Evolutionary conservation across 768 basidiomycete species (phyloP), one percentile per base, ranked within the genome.

Genomic region (Termitomyces heimii): DNA sequence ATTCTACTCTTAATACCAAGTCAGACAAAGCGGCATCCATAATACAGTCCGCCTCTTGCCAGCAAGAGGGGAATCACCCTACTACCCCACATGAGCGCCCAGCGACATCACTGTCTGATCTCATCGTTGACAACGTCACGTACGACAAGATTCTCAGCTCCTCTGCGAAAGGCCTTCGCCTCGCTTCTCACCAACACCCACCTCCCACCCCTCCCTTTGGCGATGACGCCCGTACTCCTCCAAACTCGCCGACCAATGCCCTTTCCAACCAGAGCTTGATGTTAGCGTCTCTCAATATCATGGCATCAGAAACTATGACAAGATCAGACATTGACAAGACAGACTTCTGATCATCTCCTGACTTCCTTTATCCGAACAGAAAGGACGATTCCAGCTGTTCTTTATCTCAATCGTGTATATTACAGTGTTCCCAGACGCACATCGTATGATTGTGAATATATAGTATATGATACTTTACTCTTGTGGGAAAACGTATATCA

Each of bases 131-230:
- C 52, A 60, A 62, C 39, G 43, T 66, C 24, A 67, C 65, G 10
- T 67, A 67, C 46, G 65, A 66, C 55, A 61, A 58, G 4, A 66
- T 67, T 39, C 58, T 67, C 48, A 66, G 61, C 29, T 63, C 65
- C 2, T 61, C 58, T 16, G 43, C 60, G 28, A 66, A 62, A 53
- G 54, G 53, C 24, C 57, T 66, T 29, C 45, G 29, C 24, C 51
- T 61, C 22, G 7, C 46, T 46, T 44, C 59, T 28, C 22, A 37
- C 12, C 22, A 55, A 35, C 48, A 9, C 14, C 39, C 18, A n/a
- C 32, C 52, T 9, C 22, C 56, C 9, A 35, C 52, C 9, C 37
- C 45, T 20, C 20, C 62, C 28, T 37, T 57, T 4, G 28, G 18
- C 8, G 60, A 59, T 34, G 58, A 62, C 43, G 48, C 57, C 8